Evolutionary conservation across 176 grass and related monocot species (phyloP).

Genomic region (Aegilops umbellulata): DNA sequence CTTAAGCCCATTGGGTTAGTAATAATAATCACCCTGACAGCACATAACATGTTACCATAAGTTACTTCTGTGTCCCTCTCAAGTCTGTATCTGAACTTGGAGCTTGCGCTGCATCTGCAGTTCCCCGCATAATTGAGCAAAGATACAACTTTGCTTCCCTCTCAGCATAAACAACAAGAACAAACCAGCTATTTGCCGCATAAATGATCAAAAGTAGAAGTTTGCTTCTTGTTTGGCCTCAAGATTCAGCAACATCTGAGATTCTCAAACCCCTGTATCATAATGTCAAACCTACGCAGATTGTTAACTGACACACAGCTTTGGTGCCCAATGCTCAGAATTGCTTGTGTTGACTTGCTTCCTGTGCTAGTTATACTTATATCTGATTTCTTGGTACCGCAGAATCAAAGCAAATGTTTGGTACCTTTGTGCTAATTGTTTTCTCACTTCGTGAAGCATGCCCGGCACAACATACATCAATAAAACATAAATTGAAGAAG

Average conservation of each 20-base stretch:
- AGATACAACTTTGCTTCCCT: conserved; percentile 33
- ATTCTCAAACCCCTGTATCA: background rate
- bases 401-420: too few relatives aligned
- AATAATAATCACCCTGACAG: background rate
- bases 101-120: conserved; percentile 5
- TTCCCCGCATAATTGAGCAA: conserved; percentile 41
- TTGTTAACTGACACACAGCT: too few relatives aligned
- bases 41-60: conserved; percentile 7
- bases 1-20: conserved; percentile 4
- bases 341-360: too few relatives aligned
- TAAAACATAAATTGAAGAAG: too few relatives aligned
- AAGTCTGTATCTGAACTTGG: conserved; percentile 13
- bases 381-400: too few relatives aligned
- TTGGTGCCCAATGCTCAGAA: too few relatives aligned
- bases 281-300: too few relatives aligned
- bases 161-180: background rate
- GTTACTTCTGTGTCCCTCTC: conserved; percentile 19
- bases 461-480: too few relatives aligned
- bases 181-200: background rate
- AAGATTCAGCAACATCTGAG: conserved; percentile 15
- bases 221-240: conserved; percentile 15
- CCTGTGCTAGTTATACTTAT: too few relatives aligned
- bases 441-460: too few relatives aligned
- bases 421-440: too few relatives aligned
- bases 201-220: conserved; percentile 25